phyloP scores from a whole-genome alignment of 176 grass and related monocot genomes.

The Carex pumila region DNA sequence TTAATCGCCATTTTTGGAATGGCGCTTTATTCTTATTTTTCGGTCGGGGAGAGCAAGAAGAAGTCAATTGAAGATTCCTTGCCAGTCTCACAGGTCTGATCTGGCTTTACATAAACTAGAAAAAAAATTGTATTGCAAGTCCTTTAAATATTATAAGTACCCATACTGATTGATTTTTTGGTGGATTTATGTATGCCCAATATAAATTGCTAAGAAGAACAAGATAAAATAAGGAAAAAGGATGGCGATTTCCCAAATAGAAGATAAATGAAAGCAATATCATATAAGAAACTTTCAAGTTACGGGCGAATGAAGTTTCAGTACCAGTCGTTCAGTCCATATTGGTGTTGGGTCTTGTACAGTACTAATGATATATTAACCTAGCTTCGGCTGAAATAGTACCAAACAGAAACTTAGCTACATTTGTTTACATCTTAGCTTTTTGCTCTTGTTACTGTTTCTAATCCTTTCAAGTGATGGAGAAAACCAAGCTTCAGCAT shows the following conservation, averaged over 20 bases:
- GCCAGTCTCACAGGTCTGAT: slow-evolving; percentile 77
- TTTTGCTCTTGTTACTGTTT: not conserved
- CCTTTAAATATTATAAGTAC: not conserved
- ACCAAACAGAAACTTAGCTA: not conserved
- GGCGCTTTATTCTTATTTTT: slow-evolving; percentile 86
- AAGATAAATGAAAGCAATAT: not conserved
- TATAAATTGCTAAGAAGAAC: not conserved
- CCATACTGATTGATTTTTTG: not conserved
- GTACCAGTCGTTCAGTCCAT: not conserved
- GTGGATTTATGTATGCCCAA: not conserved
- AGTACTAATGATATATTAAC: not conserved
- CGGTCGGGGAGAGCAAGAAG: slow-evolving; percentile 80
- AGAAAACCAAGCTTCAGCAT: not conserved
- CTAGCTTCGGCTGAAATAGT: not conserved
- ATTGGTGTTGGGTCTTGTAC: not conserved
- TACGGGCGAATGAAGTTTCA: not conserved
- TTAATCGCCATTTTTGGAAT: slow-evolving; percentile 92
- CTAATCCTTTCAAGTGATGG: not conserved
- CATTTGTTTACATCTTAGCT: not conserved
- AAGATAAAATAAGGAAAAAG: not conserved
- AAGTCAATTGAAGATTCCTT: slow-evolving; percentile 69
- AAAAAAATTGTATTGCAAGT: not conserved
- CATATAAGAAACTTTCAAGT: no score
- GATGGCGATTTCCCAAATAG: not conserved
- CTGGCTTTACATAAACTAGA: slow-evolving; percentile 18